Percentiles rank a stretch among this genome's conserved stretches.
These are phyloP conservation scores for Vinca minor DNA, from an alignment of 257 asterid species.

Conservation along the genomic window DNA sequence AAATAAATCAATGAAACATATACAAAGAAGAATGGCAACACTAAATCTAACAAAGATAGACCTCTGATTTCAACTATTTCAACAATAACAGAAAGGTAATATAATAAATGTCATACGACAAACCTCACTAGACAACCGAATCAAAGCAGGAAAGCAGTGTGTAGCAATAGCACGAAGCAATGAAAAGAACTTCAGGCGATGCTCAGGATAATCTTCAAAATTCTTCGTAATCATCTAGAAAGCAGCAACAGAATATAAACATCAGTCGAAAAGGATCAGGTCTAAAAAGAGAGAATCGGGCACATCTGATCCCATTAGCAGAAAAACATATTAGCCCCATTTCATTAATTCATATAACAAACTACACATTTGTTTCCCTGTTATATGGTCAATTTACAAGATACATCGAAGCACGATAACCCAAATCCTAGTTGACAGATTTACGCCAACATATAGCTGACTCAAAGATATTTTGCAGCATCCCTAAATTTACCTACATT, in stretches of 20 bases:
- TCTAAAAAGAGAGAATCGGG: background rate
- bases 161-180: conserved; percentile 91
- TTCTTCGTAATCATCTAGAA: conserved; percentile 93
- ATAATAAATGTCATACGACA: background rate
- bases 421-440: no score
- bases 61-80: background rate
- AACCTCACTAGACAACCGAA: conserved; percentile 88
- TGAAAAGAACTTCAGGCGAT: conserved; percentile 91
- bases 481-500: no score
- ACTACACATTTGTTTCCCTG: no score
- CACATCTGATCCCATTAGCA: no score
- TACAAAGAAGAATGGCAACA: background rate
- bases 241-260: background rate
- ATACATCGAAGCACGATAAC: no score
- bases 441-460: no score
- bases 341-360: no score
- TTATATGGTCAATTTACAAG: no score
- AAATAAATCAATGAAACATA: background rate
- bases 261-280: conserved; percentile 3
- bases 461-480: no score
- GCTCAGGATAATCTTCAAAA: conserved; percentile 99
- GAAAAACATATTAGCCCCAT: no score
- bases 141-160: conserved; percentile 85
- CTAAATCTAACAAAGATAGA: background rate
- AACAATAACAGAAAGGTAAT: background rate